Evolutionary conservation across 2,329 filamentous ascomycete genomes (phyloP), one percentile per base, ranked within the genome.

Genomic region (Cladophialophora psammophila): DNA sequence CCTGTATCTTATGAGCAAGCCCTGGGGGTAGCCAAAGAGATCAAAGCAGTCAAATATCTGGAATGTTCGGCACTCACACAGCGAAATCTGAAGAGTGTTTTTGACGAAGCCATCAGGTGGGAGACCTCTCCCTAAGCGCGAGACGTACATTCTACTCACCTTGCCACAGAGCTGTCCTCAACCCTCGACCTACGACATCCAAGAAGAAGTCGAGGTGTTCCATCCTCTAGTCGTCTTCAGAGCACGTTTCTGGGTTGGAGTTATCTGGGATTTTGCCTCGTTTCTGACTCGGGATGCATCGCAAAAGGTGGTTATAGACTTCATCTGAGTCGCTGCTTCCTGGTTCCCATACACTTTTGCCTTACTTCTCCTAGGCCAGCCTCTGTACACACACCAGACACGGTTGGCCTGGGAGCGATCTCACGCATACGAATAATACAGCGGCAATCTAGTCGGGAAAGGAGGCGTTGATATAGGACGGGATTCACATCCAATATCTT

Each of bases 1-100:
- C 93, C 95, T n/a, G 94, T 98, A 68, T 90, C 92, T 62, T 98
- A 96, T 80, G 93, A 97, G 79, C 92, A 96, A 80, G 95, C 93
- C 45, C 85, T 97, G 70, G 83, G 90, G 72, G 91, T 94, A 71
- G 93, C 93, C 70, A 96, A 96, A 83, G 94, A 97, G 76, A 97
- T 99, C 81, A 91, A 89, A 78, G 94, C 95, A 54, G 92, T 95
- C 82, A 98, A 97, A 83, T 99, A 99, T 82, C 87, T 98, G 50
- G 95, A 99, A 82, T 99, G 95, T 83, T 98, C 95, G 60, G 95
- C 95, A 56, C 84, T 99, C 73, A 99, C 95, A 42, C 95, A 98
- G 84, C 87, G 94, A 76, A 97, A 97, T 80, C 82, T 99, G 74
- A 99, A 99, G 89, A 96, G 93, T 76, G 95, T 99, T 57, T 99